Evolutionary conservation across 2,329 filamentous ascomycete genomes (phyloP), one percentile per base, ranked within the genome.

Genomic region (Xylaria sp.): DNA sequence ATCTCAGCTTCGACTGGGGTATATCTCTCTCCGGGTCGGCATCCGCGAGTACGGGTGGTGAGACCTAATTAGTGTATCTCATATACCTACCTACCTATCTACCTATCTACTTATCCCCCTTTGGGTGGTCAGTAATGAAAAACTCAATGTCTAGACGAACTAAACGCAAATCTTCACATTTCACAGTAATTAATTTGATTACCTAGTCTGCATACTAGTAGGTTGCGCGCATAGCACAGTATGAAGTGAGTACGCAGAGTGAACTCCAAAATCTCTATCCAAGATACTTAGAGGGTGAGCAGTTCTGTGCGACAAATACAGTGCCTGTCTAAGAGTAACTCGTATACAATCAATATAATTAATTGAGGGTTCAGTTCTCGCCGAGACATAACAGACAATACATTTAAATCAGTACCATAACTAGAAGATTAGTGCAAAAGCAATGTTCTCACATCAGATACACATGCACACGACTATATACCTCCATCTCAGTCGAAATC

Each of bases 1-100:
- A 74, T 66, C 69, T 73, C 61, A 75, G 73, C 50, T 72, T 77
- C 60, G 71, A 74, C 69, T 75, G 72, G 68, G 76, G 77, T 9
- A 65, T 78, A 27, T 78, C 76, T 35, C 60, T 78, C 18, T 71
- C 71, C 4, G 73, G 71, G 8, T 73, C 72, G 13, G 74, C 65
- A 16, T 68, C 73, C 18, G 70, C 71, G 61, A 68, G 66, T 25
- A 40, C 59, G 16, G 29, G 55, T 18, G 51, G 48, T 53, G 50
- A n/a, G 9, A 29, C 27, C 8, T 54, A 35, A 3, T n/a, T n/a
- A 18, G 48, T 29, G 10, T 50, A 10, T 13, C 27, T 4, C 18
- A 18, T 8, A 35, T n/a, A n/a, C 6, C 5, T 53, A 32, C 5
- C 40, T 44, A 44, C 18, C 3, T 44, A 18, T n/a, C 16, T 44